These are phyloP conservation scores for Yamadazyma scolyti DNA, from an alignment of 805 yeast genomes.

Conservation along the genomic window DNA sequence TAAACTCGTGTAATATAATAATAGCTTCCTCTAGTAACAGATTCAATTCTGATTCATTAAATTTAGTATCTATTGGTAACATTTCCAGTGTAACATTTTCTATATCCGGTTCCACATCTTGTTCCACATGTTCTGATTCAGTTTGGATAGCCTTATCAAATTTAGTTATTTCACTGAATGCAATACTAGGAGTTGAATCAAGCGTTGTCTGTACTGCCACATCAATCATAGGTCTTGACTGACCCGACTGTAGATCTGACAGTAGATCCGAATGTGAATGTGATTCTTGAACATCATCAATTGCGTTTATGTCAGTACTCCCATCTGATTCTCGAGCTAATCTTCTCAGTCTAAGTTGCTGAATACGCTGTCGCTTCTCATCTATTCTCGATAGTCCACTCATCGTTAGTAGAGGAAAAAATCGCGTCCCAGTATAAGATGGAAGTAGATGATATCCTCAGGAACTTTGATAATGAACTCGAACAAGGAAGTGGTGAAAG, in stretches of 20 bases:
- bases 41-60: constrained; percentile 18
- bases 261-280: too few relatives aligned
- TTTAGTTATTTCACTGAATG: constrained; percentile 1
- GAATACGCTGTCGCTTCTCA: constrained; percentile 35
- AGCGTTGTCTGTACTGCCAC: neutral
- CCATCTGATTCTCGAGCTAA: constrained; percentile 5
- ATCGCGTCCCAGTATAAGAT: constrained; percentile 10
- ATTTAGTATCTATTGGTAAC: constrained; percentile 1
- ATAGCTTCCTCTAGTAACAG: constrained; percentile 18
- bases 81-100: constrained; percentile 3
- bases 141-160: constrained; percentile 9
- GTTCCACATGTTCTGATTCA: neutral
- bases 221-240: too few relatives aligned
- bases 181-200: neutral
- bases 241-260: too few relatives aligned
- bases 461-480: constrained; percentile 51
- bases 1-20: constrained; percentile 18
- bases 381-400: constrained; percentile 37
- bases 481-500: constrained; percentile 33
- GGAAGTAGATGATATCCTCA: constrained; percentile 67
- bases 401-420: constrained; percentile 15
- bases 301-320: neutral
- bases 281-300: too few relatives aligned
- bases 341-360: constrained; percentile 19
- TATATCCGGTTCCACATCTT: constrained; percentile 2